Evolutionary conservation across 1,284 basidiomycete species (phyloP), one percentile per base, ranked within the genome.

Genomic region (Austropuccinia psidii): DNA sequence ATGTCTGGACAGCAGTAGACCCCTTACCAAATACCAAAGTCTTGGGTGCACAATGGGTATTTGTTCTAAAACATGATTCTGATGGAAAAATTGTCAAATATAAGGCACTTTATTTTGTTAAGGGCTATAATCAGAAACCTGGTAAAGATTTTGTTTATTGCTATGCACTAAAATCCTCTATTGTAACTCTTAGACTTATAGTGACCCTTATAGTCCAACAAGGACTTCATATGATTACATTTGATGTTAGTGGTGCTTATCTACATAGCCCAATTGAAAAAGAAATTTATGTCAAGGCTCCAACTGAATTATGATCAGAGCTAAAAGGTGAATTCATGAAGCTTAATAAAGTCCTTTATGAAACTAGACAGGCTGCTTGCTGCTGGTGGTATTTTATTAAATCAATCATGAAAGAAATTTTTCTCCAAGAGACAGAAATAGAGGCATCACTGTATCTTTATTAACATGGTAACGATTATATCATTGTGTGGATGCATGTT

Each of bases 261-360:
- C 50, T 54, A 11, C n/a, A 27, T 21, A 45, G 43, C 43, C 43
- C 62, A 13, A 65, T 65, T 50, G 50, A 54, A 54, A 21, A 54
- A 54, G 50, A 54, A 54, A 21, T 54, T 54, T 54, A 54, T 27
- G 50, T 54, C 15, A 8, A 13, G 24, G 11, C 11, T 8, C 50
- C 24, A 11, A 21, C 9, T 15, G 50, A 27, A 9, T 19, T 54
- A 15, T 15, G 13, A 19, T 9, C 50, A 11, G 50, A 54, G 24
- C 24, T 27, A 9, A 54, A 54, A 13, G 43, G 43, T 11, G 24
- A 54, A 54, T 9, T 54, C 9, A 15, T 13, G 11, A 54, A 54
- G 21, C 33, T 65, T 3, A 47, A 65, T 43, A 47, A 50, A n/a
- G 65, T 50, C 29, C 24, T 68, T 35, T 68, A 68, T 29, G 39